Percentiles rank a stretch among this genome's conserved stretches.
phyloP scores from a whole-genome alignment of 1,284 basidiomycete genomes.

The Amylostereum areolatum region DNA sequence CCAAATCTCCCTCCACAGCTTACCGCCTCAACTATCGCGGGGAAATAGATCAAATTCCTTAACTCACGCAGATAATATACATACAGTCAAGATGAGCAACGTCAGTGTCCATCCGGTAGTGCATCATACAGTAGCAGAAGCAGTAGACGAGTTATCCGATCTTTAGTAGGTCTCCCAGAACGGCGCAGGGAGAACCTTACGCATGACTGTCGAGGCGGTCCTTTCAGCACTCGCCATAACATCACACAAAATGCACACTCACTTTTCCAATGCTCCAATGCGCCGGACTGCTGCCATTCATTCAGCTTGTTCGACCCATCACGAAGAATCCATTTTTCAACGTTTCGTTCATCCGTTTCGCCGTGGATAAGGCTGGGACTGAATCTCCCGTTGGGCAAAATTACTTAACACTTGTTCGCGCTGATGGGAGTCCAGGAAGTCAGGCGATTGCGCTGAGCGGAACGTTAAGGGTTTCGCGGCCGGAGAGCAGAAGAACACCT shows the following conservation, averaged over 20 bases:
- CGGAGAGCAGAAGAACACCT: conserved; percentile 80
- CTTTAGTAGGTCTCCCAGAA: conserved; percentile 58
- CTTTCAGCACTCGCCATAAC: neutral
- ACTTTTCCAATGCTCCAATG: conserved; percentile 74
- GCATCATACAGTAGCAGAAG: neutral
- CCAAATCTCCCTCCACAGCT: too few species aligned
- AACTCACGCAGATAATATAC: too few species aligned
- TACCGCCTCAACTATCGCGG: too few species aligned
- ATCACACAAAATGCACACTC: conserved; percentile 23
- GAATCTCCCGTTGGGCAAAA: conserved; percentile 46
- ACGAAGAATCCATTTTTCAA: conserved; percentile 45
- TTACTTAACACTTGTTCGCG: conserved; percentile 44
- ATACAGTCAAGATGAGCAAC: too few species aligned
- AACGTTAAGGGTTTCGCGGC: conserved; percentile 56
- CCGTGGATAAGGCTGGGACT: conserved; percentile 41
- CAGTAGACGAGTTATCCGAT: neutral
- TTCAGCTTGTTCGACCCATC: conserved; percentile 57
- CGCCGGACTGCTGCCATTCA: conserved; percentile 54
- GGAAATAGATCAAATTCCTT: too few species aligned
- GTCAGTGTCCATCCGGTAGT: conserved; percentile 8
- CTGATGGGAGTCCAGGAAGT: conserved; percentile 64
- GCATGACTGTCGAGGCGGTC: conserved; percentile 42
- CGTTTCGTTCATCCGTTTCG: conserved; percentile 24
- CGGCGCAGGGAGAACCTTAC: conserved; percentile 47
- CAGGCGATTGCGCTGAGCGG: conserved; percentile 45